A percentile compares a stretch with the other conserved stretches of the same genome.
Evolutionary conservation across 78 protist genomes (phyloP).

Genomic region (Chrysochromulina parva): DNA sequence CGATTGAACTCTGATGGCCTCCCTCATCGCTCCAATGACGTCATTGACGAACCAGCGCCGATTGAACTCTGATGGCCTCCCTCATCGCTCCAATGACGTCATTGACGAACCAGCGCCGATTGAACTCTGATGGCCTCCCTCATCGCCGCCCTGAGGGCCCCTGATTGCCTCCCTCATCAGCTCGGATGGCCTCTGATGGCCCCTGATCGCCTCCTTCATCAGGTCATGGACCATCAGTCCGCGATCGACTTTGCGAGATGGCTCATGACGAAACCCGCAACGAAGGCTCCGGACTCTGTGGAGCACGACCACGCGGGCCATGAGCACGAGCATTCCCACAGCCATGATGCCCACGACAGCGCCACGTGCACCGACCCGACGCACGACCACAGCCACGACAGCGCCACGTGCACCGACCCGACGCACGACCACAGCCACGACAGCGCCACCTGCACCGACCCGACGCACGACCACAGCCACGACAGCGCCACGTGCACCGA

Average conservation of each 20-base stretch:
- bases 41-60: no score
- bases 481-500: background rate
- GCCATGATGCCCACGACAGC: background rate
- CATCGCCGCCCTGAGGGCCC: no score
- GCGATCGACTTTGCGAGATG: background rate
- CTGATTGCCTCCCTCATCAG: no score
- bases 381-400: background rate
- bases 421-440: background rate
- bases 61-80: no score
- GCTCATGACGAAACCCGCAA: background rate
- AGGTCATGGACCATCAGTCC: constrained; percentile 23
- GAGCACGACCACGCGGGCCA: background rate
- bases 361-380: background rate
- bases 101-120: no score
- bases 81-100: no score
- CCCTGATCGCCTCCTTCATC: no score
- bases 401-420: background rate
- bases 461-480: background rate
- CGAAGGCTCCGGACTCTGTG: background rate
- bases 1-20: no score
- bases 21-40: no score
- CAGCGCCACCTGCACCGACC: no score
- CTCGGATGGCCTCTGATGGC: no score
- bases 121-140: no score
- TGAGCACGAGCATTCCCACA: background rate